Base-by-base conservation (phyloP, 192 early-diverging fungal genomes). In the Backusella morwellensis region DNA sequence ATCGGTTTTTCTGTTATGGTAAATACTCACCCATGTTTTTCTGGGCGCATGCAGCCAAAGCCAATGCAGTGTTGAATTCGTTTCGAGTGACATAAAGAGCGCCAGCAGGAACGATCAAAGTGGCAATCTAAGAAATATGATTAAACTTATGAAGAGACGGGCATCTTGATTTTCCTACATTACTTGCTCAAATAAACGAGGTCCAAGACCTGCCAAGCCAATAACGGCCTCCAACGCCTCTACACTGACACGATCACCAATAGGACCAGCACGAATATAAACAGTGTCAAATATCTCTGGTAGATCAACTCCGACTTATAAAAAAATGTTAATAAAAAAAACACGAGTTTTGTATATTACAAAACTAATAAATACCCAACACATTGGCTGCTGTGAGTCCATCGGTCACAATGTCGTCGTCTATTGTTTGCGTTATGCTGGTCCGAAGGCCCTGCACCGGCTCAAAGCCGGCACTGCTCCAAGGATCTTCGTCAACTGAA, bases 11-110 rank as follows among this genome's bases (percentile, higher is more conserved):
- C 12, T 26, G 3, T 59, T 59, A 4, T 6, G n/a, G 1, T 54
- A n/a, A 1, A 41, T 23, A 47, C 34, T 72, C 78, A 84, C 83
- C 80, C 90, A 93, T 92, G 85, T 93, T 89, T 77, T 93, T 93
- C 73, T 93, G 92, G 1, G 92, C 92, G 78, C 92, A 79, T 8
- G 87, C 92, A 1, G 86, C 80, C 72, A 93, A 85, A 14, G 91
- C 92, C 41, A 93, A 80, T 5, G 91, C 89, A 68, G 91, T 81
- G 52, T 91, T 91, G 78, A 91, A 92, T 81, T 92, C 92, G 77
- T 86, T 89, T 76, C 81, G 85, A 35, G 84, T 84, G 40, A 88
- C 77, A 54, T 83, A 80, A 35, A 83, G 80, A 52, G 80, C 79
- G 23, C 79, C 87, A 26, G 83, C 75, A 40, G 85, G 77, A 19